These are phyloP conservation scores for Aspergillus flavus DNA, from an alignment of 2,329 filamentous ascomycete species.

Conservation along the genomic window DNA sequence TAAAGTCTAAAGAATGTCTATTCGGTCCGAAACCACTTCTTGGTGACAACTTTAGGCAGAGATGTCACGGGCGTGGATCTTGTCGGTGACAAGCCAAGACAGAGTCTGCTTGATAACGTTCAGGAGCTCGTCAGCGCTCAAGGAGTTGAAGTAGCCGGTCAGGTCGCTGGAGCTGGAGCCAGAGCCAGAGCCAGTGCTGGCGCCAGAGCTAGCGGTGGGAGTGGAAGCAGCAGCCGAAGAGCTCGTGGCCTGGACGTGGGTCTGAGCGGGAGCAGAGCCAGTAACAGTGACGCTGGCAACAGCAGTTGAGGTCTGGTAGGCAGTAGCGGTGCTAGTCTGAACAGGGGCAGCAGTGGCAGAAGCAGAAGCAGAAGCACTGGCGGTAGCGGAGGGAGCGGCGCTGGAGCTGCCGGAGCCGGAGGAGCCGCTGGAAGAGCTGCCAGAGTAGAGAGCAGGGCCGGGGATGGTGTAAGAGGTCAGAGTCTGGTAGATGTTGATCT, in stretches of 20 bases:
- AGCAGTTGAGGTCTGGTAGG: conserved; percentile 26
- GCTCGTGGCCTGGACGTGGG: conserved; percentile 23
- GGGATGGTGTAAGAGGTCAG: conserved; percentile 54
- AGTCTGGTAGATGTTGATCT: conserved; percentile 60
- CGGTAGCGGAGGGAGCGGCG: conserved; percentile 17
- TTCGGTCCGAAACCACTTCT: conserved; percentile 12
- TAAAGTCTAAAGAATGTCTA: conserved; percentile 13
- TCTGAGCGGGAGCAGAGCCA: conserved; percentile 25
- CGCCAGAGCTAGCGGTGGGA: conserved; percentile 13
- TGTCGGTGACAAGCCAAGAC: conserved; percentile 36
- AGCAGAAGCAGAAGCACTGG: conserved; percentile 17
- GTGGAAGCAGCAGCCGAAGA: conserved; percentile 6
- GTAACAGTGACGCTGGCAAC: conserved; percentile 27
- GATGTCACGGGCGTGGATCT: conserved; percentile 35
- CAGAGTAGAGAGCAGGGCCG: conserved; percentile 47
- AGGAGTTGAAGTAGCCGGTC: conserved; percentile 33
- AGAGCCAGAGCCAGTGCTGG: conserved; percentile 13
- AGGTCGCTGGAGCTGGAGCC: conserved; percentile 18
- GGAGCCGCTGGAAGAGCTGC: conserved; percentile 25
- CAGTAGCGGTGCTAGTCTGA: conserved; percentile 25
- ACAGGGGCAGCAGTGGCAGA: conserved; percentile 20
- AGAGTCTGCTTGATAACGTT: conserved; percentile 31
- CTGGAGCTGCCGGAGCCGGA: conserved; percentile 17
- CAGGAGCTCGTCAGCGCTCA: conserved; percentile 35
- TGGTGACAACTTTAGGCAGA: conserved; percentile 22